Evolutionary conservation across 805 yeast genomes (phyloP).

Genomic region (Yarrowia sp.): DNA sequence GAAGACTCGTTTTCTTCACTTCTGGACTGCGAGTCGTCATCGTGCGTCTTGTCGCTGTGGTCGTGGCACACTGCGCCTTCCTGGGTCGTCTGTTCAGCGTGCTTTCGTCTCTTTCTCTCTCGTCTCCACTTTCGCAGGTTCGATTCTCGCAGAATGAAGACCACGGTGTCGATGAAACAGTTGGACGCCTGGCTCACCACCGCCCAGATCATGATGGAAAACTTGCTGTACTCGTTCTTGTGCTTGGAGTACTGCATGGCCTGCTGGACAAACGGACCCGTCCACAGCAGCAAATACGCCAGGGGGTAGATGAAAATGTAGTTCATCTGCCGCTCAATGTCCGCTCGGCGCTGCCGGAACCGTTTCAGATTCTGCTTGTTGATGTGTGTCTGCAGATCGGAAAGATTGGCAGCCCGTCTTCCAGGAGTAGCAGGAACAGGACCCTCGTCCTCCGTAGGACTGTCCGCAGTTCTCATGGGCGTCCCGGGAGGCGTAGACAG

Average conservation of each 20-base stretch:
- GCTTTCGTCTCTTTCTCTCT: slow-evolving; percentile 13
- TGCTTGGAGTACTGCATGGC: slow-evolving; percentile 58
- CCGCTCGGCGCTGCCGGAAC: slow-evolving; percentile 67
- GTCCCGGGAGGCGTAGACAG: slow-evolving; percentile 20
- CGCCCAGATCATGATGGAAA: slow-evolving; percentile 70
- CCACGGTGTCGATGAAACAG: slow-evolving; percentile 77
- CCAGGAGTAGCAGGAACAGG: slow-evolving; percentile 35
- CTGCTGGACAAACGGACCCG: slow-evolving; percentile 75
- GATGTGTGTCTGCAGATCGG: slow-evolving; percentile 47
- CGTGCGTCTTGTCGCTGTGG: slow-evolving; percentile 11
- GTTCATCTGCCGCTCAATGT: slow-evolving; percentile 78
- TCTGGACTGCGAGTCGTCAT: slow-evolving; percentile 14
- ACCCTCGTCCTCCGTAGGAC: slow-evolving; percentile 11
- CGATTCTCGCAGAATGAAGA: slow-evolving; percentile 74
- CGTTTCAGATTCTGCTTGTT: slow-evolving; percentile 67
- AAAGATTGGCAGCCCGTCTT: slow-evolving; percentile 39
- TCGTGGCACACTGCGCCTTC: slow-evolving; percentile 4
- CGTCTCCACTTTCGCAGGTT: slow-evolving; percentile 25
- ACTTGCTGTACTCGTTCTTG: slow-evolving; percentile 57
- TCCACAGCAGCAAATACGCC: slow-evolving; percentile 81
- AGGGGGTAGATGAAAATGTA: slow-evolving; percentile 83
- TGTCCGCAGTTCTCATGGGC: neutral
- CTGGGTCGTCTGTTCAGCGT: neutral
- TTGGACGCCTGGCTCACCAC: slow-evolving; percentile 82
- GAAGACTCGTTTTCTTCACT: slow-evolving; percentile 25